These are phyloP conservation scores for Salisapilia sapeloensis DNA, from an alignment of 352 stramenopile species.

Conservation along the genomic window DNA sequence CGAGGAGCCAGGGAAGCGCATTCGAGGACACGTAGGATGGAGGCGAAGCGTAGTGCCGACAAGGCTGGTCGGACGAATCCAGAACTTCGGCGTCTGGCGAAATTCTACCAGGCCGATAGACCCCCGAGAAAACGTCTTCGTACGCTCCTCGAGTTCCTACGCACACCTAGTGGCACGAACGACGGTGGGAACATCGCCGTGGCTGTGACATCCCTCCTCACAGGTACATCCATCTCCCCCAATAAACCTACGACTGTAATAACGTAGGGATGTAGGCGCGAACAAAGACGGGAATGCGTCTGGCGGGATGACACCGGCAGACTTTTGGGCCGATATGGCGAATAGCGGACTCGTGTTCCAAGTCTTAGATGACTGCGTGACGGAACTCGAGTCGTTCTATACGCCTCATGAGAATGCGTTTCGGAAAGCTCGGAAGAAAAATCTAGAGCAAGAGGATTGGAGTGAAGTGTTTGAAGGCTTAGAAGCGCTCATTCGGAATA, in stretches of 20 bases:
- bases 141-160: slow-evolving; percentile 73
- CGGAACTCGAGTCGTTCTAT: slow-evolving; percentile 72
- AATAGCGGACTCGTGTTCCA: slow-evolving; percentile 60
- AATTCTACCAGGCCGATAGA: slow-evolving; percentile 73
- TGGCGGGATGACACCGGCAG: slow-evolving; percentile 21
- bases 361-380: slow-evolving; percentile 67
- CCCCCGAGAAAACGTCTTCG: slow-evolving; percentile 70
- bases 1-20: no score
- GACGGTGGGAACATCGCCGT: slow-evolving; percentile 44
- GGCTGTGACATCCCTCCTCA: slow-evolving; percentile 46
- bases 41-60: slow-evolving; percentile 1
- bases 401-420: slow-evolving; percentile 68
- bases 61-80: no score
- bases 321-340: slow-evolving; percentile 61
- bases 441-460: slow-evolving; percentile 75
- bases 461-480: slow-evolving; percentile 78
- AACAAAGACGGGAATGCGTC: slow-evolving; percentile 23
- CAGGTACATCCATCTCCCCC: no score
- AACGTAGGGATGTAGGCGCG: slow-evolving; percentile 3
- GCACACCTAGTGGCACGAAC: slow-evolving; percentile 18
- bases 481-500: slow-evolving; percentile 67
- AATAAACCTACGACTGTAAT: slow-evolving; percentile 1
- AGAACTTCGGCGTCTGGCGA: slow-evolving; percentile 67
- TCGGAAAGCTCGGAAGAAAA: slow-evolving; percentile 63
- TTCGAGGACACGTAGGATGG: no score